Percentiles rank a stretch among this genome's conserved stretches.
phyloP scores from a whole-genome alignment of 2,329 filamentous ascomycete species.

The Aspergillus aculeatinus region DNA sequence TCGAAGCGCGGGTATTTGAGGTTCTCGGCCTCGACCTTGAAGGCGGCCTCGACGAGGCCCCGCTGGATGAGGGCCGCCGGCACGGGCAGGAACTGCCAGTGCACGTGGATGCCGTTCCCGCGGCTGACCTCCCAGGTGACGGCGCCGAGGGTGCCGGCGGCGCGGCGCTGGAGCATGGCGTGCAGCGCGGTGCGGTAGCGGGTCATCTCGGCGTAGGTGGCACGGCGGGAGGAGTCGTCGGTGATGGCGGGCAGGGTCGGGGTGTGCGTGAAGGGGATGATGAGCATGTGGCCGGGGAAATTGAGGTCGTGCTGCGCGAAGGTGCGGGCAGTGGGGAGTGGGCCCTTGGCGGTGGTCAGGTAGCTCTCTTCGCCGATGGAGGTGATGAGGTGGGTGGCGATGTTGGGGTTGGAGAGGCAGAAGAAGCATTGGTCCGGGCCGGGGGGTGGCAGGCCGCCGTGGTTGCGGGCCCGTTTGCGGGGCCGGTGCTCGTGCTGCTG shows the following conservation, averaged over 20 bases:
- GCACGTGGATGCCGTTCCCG: slow-evolving; percentile 75
- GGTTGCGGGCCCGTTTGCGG: slow-evolving; percentile 42
- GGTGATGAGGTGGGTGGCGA: slow-evolving; percentile 83
- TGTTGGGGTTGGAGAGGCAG: slow-evolving; percentile 82
- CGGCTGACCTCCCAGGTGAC: slow-evolving; percentile 94
- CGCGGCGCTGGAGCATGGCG: slow-evolving; percentile 62
- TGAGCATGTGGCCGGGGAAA: slow-evolving; percentile 84
- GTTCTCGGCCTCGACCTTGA: slow-evolving; percentile 85
- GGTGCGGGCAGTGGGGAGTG: slow-evolving; percentile 69
- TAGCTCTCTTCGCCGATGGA: slow-evolving; percentile 87
- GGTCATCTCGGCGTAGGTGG: slow-evolving; percentile 76
- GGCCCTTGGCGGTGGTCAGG: slow-evolving; percentile 87
- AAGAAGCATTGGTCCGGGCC: slow-evolving; percentile 88
- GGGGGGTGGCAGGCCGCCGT: slow-evolving; percentile 43
- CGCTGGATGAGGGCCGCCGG: slow-evolving; percentile 65
- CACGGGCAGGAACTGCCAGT: slow-evolving; percentile 90
- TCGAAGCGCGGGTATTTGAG: slow-evolving; percentile 57
- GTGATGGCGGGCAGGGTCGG: slow-evolving; percentile 71
- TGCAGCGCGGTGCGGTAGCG: slow-evolving; percentile 76
- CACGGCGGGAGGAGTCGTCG: slow-evolving; percentile 54
- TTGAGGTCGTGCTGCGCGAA: slow-evolving; percentile 63
- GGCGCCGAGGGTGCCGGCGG: slow-evolving; percentile 63
- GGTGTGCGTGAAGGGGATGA: slow-evolving; percentile 82
- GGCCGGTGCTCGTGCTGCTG: slow-evolving; percentile 37
- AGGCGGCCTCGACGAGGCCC: slow-evolving; percentile 81